A percentile compares a stretch with the other conserved stretches of the same genome.
phyloP scores from a whole-genome alignment of 2,329 filamentous ascomycete species.

The Paracoccidioides lutzii region DNA sequence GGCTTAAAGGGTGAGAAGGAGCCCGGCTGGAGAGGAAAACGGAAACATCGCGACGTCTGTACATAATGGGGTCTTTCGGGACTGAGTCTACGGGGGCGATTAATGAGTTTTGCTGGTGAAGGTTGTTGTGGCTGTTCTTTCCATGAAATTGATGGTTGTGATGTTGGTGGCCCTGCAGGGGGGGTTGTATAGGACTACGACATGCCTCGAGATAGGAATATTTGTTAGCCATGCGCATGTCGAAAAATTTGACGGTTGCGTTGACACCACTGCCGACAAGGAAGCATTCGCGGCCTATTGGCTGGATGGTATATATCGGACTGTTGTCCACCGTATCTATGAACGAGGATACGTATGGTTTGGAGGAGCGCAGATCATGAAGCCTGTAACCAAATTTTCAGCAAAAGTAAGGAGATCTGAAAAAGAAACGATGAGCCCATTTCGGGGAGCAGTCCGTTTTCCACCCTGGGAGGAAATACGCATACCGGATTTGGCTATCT shows the following conservation, averaged over 20 bases:
- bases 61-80: neutral
- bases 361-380: conserved; percentile 46
- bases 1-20: conserved; percentile 6
- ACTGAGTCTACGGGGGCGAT: neutral
- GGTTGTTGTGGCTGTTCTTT: neutral
- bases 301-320: conserved; percentile 45
- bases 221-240: conserved; percentile 37
- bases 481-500: conserved; percentile 39
- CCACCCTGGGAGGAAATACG: neutral
- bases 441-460: too few relatives aligned
- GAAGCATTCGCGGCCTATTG: conserved; percentile 44
- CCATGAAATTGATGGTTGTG: neutral
- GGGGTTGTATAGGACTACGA: conserved; percentile 4
- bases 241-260: conserved; percentile 49
- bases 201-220: conserved; percentile 22
- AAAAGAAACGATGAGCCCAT: too few relatives aligned
- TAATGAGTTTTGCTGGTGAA: conserved; percentile 4
- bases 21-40: conserved; percentile 28
- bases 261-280: conserved; percentile 45
- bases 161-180: conserved; percentile 1
- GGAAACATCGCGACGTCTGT: conserved; percentile 26
- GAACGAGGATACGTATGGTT: conserved; percentile 37
- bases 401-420: too few relatives aligned
- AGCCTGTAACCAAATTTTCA: conserved; percentile 27
- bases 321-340: conserved; percentile 45